A percentile compares a stretch with the other conserved stretches of the same genome.
These are phyloP conservation scores for Xylariales sp. DNA, from an alignment of 2,329 filamentous ascomycete genomes.

Conservation along the genomic window DNA sequence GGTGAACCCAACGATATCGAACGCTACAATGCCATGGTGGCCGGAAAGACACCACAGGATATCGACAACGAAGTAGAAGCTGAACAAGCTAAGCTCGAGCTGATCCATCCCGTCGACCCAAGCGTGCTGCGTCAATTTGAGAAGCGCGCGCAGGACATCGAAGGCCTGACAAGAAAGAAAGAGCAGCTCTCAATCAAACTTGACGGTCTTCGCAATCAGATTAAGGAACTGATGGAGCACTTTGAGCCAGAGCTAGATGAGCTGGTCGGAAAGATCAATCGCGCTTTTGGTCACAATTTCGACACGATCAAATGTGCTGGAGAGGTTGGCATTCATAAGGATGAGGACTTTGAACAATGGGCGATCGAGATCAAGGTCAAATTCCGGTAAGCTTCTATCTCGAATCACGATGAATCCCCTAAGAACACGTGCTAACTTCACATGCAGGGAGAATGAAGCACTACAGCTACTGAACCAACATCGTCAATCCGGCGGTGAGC, in stretches of 20 bases:
- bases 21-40: conserved; percentile 36
- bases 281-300: conserved; percentile 91
- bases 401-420: not conserved
- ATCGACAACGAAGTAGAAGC: conserved; percentile 71
- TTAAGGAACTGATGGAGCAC: conserved; percentile 59
- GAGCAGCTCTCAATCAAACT: conserved; percentile 51
- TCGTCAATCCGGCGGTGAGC: conserved; percentile 92
- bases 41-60: conserved; percentile 53
- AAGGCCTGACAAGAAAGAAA: conserved; percentile 54
- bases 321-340: conserved; percentile 83
- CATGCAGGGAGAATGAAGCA: conserved; percentile 71
- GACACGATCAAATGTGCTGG: conserved; percentile 91
- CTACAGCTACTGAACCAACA: conserved; percentile 85
- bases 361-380: conserved; percentile 91
- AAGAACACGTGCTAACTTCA: not conserved
- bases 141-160: conserved; percentile 65
- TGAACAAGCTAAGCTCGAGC: conserved; percentile 70
- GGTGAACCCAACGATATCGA: conserved; percentile 34
- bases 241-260: conserved; percentile 85
- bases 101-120: conserved; percentile 74
- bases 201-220: conserved; percentile 49
- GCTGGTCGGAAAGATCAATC: conserved; percentile 76
- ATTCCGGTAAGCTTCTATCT: conserved; percentile 64
- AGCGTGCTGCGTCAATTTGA: conserved; percentile 75
- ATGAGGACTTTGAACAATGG: conserved; percentile 92